These are phyloP conservation scores for Penicillium herquei DNA, from an alignment of 495 filamentous ascomycete species.

Conservation along the genomic window DNA sequence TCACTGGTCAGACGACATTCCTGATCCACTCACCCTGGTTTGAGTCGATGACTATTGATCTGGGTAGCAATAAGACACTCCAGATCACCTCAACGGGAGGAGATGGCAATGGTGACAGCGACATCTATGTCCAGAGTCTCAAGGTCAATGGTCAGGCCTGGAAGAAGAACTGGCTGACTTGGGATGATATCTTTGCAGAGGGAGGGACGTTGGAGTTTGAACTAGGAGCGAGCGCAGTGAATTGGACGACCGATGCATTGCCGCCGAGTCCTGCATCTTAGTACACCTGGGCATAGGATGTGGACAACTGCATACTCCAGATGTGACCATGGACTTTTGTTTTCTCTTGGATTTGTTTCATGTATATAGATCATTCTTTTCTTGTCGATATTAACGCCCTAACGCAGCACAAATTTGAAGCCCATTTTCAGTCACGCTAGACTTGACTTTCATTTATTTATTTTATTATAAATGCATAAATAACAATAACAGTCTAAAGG, in stretches of 20 bases:
- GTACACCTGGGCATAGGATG: too few species aligned
- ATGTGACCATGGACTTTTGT: too few species aligned
- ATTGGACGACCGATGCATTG: constrained; percentile 49
- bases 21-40: constrained; percentile 59
- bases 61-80: constrained; percentile 45
- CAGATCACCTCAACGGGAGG: constrained; percentile 45
- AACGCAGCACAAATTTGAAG: not conserved
- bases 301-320: too few species aligned
- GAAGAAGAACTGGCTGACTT: constrained; percentile 53
- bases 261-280: constrained; percentile 54
- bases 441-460: too few species aligned
- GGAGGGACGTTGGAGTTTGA: constrained; percentile 56
- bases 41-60: constrained; percentile 45
- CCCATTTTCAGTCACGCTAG: not conserved
- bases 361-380: not conserved
- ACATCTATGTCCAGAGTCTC: constrained; percentile 48
- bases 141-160: constrained; percentile 49
- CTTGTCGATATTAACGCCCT: not conserved
- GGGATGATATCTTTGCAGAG: constrained; percentile 53
- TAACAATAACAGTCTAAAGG: too few species aligned
- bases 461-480: too few species aligned
- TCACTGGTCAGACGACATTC: constrained; percentile 55
- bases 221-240: constrained; percentile 40
- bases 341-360: too few species aligned
- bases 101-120: constrained; percentile 36